Percentiles rank a stretch among this genome's conserved stretches.
Evolutionary conservation across 1,139 yeast species (phyloP).

Genomic region (Candida smagusa): DNA sequence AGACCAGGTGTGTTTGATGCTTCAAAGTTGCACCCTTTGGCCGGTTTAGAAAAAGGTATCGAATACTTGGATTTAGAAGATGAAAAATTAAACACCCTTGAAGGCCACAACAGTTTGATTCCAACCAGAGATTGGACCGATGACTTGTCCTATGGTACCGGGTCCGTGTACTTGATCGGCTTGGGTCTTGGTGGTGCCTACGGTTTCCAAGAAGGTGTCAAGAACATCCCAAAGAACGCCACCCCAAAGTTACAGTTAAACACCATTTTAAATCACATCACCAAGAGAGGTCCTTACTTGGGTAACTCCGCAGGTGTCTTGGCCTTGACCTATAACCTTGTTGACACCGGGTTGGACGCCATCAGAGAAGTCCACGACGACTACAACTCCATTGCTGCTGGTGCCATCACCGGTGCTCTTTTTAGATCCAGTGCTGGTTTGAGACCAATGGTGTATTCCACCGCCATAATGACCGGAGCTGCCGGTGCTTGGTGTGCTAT

Average conservation of each 20-base stretch:
- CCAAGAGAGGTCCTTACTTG: slow-evolving; percentile 91
- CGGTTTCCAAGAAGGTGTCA: slow-evolving; percentile 84
- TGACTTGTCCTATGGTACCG: slow-evolving; percentile 96
- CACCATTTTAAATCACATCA: slow-evolving; percentile 85
- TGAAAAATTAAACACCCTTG: slow-evolving; percentile 62
- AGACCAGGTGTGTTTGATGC: slow-evolving; percentile 68
- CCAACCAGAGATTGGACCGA: slow-evolving; percentile 98
- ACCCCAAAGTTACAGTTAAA: slow-evolving; percentile 79
- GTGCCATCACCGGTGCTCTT: slow-evolving; percentile 89
- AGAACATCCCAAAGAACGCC: slow-evolving; percentile 68
- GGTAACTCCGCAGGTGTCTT: slow-evolving; percentile 95
- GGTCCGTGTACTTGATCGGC: slow-evolving; percentile 78
- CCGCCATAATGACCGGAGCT: slow-evolving; percentile 82
- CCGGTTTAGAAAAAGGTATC: slow-evolving; percentile 84
- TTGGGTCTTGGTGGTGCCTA: slow-evolving; percentile 82
- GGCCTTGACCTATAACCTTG: slow-evolving; percentile 81
- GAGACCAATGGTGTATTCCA: slow-evolving; percentile 83
- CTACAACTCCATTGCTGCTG: slow-evolving; percentile 78
- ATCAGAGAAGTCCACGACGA: slow-evolving; percentile 88
- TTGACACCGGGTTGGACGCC: slow-evolving; percentile 76
- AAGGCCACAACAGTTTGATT: slow-evolving; percentile 74
- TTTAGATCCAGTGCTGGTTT: slow-evolving; percentile 84
- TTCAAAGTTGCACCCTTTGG: slow-evolving; percentile 83
- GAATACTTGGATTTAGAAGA: slow-evolving; percentile 91
- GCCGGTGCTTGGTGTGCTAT: slow-evolving; percentile 93